These are phyloP conservation scores for Penicillium freii DNA, from an alignment of 2,329 filamentous ascomycete species.

Conservation along the genomic window DNA sequence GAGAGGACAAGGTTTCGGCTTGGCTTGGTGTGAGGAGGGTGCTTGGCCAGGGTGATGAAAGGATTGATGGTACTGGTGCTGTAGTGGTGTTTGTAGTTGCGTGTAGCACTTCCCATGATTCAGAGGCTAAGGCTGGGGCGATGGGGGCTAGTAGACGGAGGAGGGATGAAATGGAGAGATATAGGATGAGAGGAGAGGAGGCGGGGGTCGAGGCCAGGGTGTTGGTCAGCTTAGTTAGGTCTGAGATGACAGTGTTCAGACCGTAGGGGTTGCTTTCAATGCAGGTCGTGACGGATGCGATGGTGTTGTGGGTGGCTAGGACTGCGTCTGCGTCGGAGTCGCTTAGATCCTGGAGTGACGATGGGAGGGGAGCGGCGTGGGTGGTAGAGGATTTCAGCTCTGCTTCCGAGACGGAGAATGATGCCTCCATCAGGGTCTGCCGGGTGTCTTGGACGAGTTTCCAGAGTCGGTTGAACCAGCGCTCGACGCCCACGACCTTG, in stretches of 20 bases:
- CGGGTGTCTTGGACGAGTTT: slow-evolving; percentile 52
- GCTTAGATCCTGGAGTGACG: slow-evolving; percentile 32
- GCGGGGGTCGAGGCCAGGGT: slow-evolving; percentile 51
- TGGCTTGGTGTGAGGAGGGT: slow-evolving; percentile 39
- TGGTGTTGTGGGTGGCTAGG: slow-evolving; percentile 65
- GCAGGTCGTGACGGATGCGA: slow-evolving; percentile 64
- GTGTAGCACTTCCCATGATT: slow-evolving; percentile 68
- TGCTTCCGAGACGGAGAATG: slow-evolving; percentile 23
- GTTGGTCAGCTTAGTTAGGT: slow-evolving; percentile 80
- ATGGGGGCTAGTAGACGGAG: slow-evolving; percentile 75
- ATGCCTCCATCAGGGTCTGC: slow-evolving; percentile 23
- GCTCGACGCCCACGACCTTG: slow-evolving; percentile 76
- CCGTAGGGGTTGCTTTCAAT: slow-evolving; percentile 70
- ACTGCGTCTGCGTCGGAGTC: slow-evolving; percentile 52
- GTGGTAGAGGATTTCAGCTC: slow-evolving; percentile 18
- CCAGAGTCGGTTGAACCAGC: slow-evolving; percentile 72
- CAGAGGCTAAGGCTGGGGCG: slow-evolving; percentile 75
- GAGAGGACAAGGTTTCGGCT: slow-evolving; percentile 50
- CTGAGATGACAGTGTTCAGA: slow-evolving; percentile 79
- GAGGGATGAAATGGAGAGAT: slow-evolving; percentile 55
- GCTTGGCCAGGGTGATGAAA: slow-evolving; percentile 58
- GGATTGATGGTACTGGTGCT: slow-evolving; percentile 37
- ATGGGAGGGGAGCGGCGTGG: slow-evolving; percentile 29
- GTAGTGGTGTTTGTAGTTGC: slow-evolving; percentile 15
- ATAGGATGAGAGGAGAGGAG: slow-evolving; percentile 40